Conservation (phyloP, 108 stramenopile species). For the Cyclotella choctawhatcheeana region DNA sequence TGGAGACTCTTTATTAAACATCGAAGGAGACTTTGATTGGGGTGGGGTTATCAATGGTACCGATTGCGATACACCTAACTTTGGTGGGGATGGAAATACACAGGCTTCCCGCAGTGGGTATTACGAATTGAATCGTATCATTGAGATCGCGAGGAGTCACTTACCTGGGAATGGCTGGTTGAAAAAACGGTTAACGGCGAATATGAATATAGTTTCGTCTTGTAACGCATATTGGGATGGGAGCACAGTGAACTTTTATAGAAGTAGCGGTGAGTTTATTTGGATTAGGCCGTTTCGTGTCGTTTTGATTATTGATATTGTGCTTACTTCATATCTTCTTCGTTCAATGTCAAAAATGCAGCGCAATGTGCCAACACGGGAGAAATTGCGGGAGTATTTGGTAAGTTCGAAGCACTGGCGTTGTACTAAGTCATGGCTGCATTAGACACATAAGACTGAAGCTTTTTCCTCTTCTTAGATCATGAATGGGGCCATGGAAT, state of each 20-base stretch:
- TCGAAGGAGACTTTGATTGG: slow-evolving; percentile 14
- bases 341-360: not conserved
- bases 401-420: too few species aligned
- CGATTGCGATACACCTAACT: not conserved
- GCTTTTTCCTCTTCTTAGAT: too few species aligned
- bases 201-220: slow-evolving; percentile 15
- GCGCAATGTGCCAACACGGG: slow-evolving; percentile 15
- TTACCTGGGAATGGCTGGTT: slow-evolving; percentile 25
- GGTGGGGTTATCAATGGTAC: not conserved
- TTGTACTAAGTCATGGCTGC: too few species aligned
- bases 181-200: slow-evolving; percentile 10
- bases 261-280: slow-evolving; percentile 5
- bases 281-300: too few species aligned
- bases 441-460: too few species aligned
- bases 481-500: slow-evolving; percentile 30
- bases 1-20: not conserved
- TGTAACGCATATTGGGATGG: slow-evolving; percentile 34
- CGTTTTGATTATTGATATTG: too few species aligned
- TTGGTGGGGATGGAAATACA: slow-evolving; percentile 21
- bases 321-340: slow-evolving; percentile 3
- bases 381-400: slow-evolving; percentile 16
- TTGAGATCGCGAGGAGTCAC: slow-evolving; percentile 8
- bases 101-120: slow-evolving; percentile 15
- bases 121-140: slow-evolving; percentile 25
- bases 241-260: slow-evolving; percentile 21